Percentiles rank a stretch among this genome's conserved stretches.
These are phyloP conservation scores for Viola odorata DNA, from an alignment of 345 rosid species.

Conservation along the genomic window DNA sequence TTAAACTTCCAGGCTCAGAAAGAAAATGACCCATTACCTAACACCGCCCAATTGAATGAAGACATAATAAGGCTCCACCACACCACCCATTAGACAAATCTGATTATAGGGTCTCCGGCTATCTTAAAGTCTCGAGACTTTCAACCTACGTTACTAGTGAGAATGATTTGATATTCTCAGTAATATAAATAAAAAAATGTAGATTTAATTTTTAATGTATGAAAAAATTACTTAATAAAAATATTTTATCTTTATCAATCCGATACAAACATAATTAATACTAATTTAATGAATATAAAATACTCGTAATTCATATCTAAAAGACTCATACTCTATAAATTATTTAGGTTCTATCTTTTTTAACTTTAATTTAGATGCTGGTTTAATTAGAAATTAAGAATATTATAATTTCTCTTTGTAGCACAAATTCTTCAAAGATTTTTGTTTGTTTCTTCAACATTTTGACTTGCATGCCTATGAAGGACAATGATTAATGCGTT, in stretches of 20 bases:
- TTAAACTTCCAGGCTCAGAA: slow-evolving; percentile 2
- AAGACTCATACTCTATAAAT: too few relatives aligned
- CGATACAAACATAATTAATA: too few relatives aligned
- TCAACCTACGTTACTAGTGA: neutral
- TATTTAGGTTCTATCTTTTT: too few relatives aligned
- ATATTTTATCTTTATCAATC: too few relatives aligned
- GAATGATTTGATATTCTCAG: neutral
- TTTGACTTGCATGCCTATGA: slow-evolving; percentile 6
- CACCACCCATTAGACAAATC: slow-evolving; percentile 19
- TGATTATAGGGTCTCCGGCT: slow-evolving; percentile 8
- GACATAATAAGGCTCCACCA: slow-evolving; percentile 28
- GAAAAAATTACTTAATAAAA: neutral
- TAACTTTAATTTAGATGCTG: too few relatives aligned
- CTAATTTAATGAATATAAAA: too few relatives aligned
- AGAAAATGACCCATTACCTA: slow-evolving; percentile 27
- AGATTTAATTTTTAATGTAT: too few relatives aligned
- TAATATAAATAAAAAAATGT: too few relatives aligned
- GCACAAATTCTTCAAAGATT: neutral
- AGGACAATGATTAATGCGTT: slow-evolving; percentile 13
- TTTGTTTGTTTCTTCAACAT: slow-evolving; percentile 12
- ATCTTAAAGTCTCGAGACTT: neutral
- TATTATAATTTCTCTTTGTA: too few relatives aligned
- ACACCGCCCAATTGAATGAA: slow-evolving; percentile 10
- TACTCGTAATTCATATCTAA: too few relatives aligned
- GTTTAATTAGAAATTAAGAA: too few relatives aligned